Percentiles rank a stretch among this genome's conserved stretches.
These are phyloP conservation scores for Athelia psychrophila DNA, from an alignment of 1,284 basidiomycete genomes.

Conservation along the genomic window DNA sequence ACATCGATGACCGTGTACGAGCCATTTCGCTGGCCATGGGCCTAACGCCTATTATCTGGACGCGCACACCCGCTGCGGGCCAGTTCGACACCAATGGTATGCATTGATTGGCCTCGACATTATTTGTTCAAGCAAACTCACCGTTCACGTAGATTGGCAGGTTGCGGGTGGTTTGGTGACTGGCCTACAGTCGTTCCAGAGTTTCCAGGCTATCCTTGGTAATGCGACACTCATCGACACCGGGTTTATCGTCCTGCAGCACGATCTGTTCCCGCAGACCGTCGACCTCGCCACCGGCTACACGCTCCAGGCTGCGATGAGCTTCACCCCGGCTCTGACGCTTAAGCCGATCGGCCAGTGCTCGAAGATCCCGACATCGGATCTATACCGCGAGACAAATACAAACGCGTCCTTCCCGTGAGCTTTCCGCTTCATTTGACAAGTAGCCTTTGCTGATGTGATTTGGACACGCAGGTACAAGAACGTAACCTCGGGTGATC, in stretches of 20 bases:
- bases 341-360: constrained; percentile 68
- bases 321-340: constrained; percentile 60
- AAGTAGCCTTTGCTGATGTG: too few relatives aligned
- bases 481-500: too few relatives aligned
- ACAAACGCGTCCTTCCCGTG: constrained; percentile 58
- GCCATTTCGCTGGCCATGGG: constrained; percentile 84
- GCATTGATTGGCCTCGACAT: constrained; percentile 17
- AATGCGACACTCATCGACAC: constrained; percentile 57
- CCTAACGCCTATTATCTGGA: constrained; percentile 81
- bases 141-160: constrained; percentile 64
- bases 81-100: constrained; percentile 82
- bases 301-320: constrained; percentile 70
- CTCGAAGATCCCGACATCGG: constrained; percentile 44
- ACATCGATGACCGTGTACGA: constrained; percentile 82
- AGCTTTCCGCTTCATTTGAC: constrained; percentile 11
- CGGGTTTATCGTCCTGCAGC: constrained; percentile 87
- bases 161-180: constrained; percentile 71
- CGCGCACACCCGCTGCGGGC: constrained; percentile 49
- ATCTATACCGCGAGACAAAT: constrained; percentile 67
- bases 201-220: constrained; percentile 60
- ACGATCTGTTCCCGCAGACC: constrained; percentile 83
- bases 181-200: constrained; percentile 50
- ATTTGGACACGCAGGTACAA: too few relatives aligned
- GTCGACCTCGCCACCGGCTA: constrained; percentile 89
- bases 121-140: constrained; percentile 1